Percentiles rank a stretch among this genome's conserved stretches.
These are phyloP conservation scores for Trichoderma cornu-damae DNA, from an alignment of 2,329 filamentous ascomycete genomes.

Conservation along the genomic window DNA sequence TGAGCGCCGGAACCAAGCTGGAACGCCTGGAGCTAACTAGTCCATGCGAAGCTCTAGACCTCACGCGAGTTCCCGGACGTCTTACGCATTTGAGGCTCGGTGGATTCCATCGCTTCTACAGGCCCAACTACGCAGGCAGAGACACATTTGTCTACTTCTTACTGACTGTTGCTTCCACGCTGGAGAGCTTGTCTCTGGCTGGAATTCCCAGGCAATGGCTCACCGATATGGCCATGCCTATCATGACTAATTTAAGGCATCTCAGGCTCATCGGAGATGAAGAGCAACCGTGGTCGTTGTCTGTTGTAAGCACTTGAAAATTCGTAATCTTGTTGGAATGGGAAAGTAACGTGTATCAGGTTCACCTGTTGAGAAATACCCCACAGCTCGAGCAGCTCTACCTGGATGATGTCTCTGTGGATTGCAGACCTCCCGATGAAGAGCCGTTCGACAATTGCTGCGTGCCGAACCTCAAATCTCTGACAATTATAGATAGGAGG, in stretches of 20 bases:
- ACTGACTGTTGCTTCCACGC: conserved; percentile 21
- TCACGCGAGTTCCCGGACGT: conserved; percentile 14
- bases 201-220: conserved; percentile 24
- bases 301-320: conserved; percentile 28
- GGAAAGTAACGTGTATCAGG: not conserved
- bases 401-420: not conserved
- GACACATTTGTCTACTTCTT: conserved; percentile 19
- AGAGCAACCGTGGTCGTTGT: not conserved
- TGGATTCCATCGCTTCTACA: conserved; percentile 20
- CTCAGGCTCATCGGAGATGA: conserved; percentile 17
- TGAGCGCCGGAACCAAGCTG: conserved; percentile 21
- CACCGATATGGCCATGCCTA: conserved; percentile 14
- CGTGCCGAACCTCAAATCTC: not conserved
- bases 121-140: not conserved
- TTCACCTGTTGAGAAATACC: not conserved
- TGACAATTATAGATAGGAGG: not conserved
- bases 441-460: not conserved
- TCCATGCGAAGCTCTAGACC: conserved; percentile 19
- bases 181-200: conserved; percentile 26
- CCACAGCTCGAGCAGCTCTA: conserved; percentile 6
- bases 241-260: conserved; percentile 29
- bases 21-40: conserved; percentile 20
- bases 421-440: not conserved
- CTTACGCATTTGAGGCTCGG: conserved; percentile 22
- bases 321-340: conserved; percentile 28